A percentile compares a stretch with the other conserved stretches of the same genome.
Evolutionary conservation across 1,284 basidiomycete species (phyloP).

Genomic region (Bjerkandera adusta): DNA sequence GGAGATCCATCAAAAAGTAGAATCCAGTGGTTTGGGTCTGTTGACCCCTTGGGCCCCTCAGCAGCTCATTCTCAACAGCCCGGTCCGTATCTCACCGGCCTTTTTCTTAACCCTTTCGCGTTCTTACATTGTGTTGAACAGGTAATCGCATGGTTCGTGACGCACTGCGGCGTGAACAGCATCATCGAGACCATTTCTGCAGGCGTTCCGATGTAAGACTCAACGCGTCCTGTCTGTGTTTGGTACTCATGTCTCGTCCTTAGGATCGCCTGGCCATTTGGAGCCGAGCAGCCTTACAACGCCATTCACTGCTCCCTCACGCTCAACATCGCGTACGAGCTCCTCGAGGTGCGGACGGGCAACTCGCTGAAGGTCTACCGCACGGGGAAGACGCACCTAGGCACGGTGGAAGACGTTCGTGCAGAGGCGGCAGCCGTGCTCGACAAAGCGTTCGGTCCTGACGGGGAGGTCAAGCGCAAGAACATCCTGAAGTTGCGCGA

Average conservation of each 20-base stretch:
- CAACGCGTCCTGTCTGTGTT: background rate
- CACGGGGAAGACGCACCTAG: conserved; percentile 13
- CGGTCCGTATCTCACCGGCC: conserved; percentile 4
- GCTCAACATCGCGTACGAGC: conserved; percentile 24
- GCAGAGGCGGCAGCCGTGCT: conserved; percentile 18
- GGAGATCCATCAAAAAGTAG: conserved; percentile 6
- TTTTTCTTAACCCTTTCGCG: background rate
- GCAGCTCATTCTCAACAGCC: conserved; percentile 12
- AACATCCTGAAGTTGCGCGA: conserved; percentile 12
- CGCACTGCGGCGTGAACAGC: conserved; percentile 17
- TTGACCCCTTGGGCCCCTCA: conserved; percentile 14
- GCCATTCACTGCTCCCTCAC: conserved; percentile 14
- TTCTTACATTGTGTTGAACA: background rate
- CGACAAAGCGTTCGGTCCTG: conserved; percentile 19
- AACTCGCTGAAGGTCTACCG: conserved; percentile 20
- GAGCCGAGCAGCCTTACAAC: conserved; percentile 20
- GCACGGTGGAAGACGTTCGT: conserved; percentile 17
- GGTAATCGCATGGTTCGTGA: conserved; percentile 15
- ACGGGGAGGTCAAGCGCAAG: conserved; percentile 19
- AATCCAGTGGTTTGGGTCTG: conserved; percentile 6
- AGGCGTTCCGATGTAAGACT: conserved; percentile 14
- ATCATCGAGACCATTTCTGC: conserved; percentile 12
- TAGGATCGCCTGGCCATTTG: conserved; percentile 21
- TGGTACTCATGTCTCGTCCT: background rate
- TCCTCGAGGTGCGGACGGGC: conserved; percentile 24